Conservation (phyloP, 257 asterid species). For the Penstemon barbatus region DNA sequence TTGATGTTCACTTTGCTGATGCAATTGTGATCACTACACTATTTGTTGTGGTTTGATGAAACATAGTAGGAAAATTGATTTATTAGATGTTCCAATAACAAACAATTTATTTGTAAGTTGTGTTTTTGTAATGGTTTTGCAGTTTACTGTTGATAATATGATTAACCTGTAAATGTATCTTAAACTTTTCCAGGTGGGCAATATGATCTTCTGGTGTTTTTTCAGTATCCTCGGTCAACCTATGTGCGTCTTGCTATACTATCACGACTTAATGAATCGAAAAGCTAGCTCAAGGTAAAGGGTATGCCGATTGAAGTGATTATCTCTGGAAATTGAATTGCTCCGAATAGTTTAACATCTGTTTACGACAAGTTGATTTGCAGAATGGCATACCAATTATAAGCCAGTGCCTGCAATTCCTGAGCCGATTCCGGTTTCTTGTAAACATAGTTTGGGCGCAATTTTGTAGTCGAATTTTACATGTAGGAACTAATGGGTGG, state of each 20-base stretch:
- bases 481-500: not conserved
- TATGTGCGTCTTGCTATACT: constrained; percentile 81
- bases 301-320: no score
- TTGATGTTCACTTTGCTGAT: no score
- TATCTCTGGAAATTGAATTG: constrained; percentile 1
- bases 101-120: no score
- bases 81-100: no score
- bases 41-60: no score
- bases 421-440: not conserved
- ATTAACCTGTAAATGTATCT: not conserved
- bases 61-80: no score
- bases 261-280: constrained; percentile 91
- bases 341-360: no score
- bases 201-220: constrained; percentile 89
- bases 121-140: no score
- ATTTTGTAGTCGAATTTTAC: not conserved
- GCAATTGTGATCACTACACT: no score
- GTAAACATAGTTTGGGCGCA: not conserved
- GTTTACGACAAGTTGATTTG: not conserved
- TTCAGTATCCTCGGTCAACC: constrained; percentile 96
- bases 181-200: constrained; percentile 71
- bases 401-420: not conserved
- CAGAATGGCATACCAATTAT: not conserved
- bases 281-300: constrained; percentile 51
- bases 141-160: no score